These are phyloP conservation scores for Adansonia rubrostipa DNA, from an alignment of 441 rosid genomes.

Conservation along the genomic window DNA sequence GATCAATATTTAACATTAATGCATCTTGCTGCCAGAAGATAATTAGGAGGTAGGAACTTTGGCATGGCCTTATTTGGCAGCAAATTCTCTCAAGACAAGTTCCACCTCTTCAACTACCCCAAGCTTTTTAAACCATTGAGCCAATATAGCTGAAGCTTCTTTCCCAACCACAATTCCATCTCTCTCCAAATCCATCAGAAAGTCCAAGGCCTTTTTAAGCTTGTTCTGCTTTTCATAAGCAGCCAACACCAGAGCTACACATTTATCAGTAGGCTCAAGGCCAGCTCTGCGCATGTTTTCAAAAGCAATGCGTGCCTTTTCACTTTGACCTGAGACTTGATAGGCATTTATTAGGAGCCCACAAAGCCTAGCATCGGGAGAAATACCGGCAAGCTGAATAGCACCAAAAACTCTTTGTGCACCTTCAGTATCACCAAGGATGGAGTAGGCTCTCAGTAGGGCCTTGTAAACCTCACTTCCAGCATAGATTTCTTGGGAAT, in stretches of 20 bases:
- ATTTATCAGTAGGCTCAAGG: slow-evolving; percentile 71
- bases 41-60: slow-evolving; percentile 14
- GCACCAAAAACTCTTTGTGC: slow-evolving; percentile 83
- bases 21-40: background rate
- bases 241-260: slow-evolving; percentile 66
- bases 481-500: slow-evolving; percentile 52
- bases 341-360: slow-evolving; percentile 80
- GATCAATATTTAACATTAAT: background rate
- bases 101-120: slow-evolving; percentile 80
- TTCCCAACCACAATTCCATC: slow-evolving; percentile 57
- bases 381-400: slow-evolving; percentile 71
- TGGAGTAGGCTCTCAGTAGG: slow-evolving; percentile 72
- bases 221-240: slow-evolving; percentile 67
- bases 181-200: slow-evolving; percentile 64
- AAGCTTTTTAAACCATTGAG: slow-evolving; percentile 70
- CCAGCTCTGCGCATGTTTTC: slow-evolving; percentile 83
- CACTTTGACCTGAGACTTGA: slow-evolving; percentile 58
- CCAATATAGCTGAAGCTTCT: slow-evolving; percentile 69
- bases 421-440: slow-evolving; percentile 60
- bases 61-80: slow-evolving; percentile 4
- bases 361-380: slow-evolving; percentile 74
- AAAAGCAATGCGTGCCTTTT: slow-evolving; percentile 58
- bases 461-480: slow-evolving; percentile 94
- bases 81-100: slow-evolving; percentile 59
- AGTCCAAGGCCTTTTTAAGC: slow-evolving; percentile 61